Evolutionary conservation across 768 basidiomycete genomes (phyloP), one percentile per base, ranked within the genome.

Genomic region (Pleurotus eryngii): DNA sequence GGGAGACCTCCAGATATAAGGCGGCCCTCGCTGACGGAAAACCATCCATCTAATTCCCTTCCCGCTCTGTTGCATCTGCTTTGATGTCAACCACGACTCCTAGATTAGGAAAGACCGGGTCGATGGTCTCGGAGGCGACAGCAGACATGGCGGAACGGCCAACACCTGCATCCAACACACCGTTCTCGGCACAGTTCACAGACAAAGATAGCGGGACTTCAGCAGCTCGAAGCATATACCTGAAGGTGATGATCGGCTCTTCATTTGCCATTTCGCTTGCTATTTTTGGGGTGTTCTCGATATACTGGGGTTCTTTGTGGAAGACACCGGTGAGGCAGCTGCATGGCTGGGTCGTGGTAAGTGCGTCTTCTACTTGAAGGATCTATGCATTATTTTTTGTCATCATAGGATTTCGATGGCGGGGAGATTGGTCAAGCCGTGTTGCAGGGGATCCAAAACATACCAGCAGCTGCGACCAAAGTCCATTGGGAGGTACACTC

Each of bases 221-320:
- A 5, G 49, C 58, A 12, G 70, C 70, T n/a, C 77, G 83, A 35
- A 65, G 60, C 24, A 59, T 61, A 12, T 86, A 83, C 72, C 57
- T 84, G 54, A 79, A 74, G 61, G 71, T 76, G 6, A 67, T 81
- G 45, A n/a, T 73, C 5, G 61, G 62, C 5, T 76, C 75, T 14
- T 63, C 71, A 2, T 60, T 72, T 11, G 54, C 77, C 24, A 64
- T 81, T 15, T 64, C 73, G 12, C 45, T 82, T 35, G 64, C 77
- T 18, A 78, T 86, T 43, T 77, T 82, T 59, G 69, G 67, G 0
- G 70, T 85, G 18, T 68, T 86, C 57, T 67, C 82, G 2, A 84
- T 87, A 46, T 86, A 80, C 65, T 87, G 84, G 83, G 74, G 74
- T 4, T 63, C 82, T 9, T 66, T 82, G 3, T 82, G 82, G 70